A percentile compares a stretch with the other conserved stretches of the same genome.
phyloP scores from a whole-genome alignment of 257 asterid genomes.

The Penstemon eatonii region DNA sequence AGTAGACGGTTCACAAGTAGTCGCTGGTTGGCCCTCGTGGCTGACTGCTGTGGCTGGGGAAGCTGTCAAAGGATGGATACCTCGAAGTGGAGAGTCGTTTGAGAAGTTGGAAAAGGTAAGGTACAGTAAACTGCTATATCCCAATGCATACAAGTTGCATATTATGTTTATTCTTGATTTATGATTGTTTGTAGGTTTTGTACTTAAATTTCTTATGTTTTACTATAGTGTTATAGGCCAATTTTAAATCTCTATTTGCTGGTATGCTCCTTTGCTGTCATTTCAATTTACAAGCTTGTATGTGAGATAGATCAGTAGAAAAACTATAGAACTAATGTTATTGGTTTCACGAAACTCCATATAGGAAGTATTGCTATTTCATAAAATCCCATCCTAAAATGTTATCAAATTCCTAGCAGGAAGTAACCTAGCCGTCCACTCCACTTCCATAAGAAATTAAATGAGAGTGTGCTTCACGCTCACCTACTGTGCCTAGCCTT shows the following conservation, averaged over 20 bases:
- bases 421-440: too few species aligned
- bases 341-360: neutral
- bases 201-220: conserved; percentile 10
- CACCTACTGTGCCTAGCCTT: too few species aligned
- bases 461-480: too few species aligned
- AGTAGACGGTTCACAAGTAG: conserved; percentile 73
- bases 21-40: conserved; percentile 95
- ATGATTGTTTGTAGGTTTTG: neutral
- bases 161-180: neutral
- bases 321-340: conserved; percentile 1
- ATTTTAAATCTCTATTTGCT: neutral
- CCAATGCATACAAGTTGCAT: neutral
- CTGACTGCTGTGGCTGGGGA: conserved; percentile 84
- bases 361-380: too few species aligned
- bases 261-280: neutral
- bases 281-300: neutral
- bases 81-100: conserved; percentile 83
- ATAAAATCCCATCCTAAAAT: too few species aligned
- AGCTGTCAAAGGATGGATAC: conserved; percentile 93
- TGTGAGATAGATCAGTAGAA: conserved; percentile 12
- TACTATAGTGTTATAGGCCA: neutral
- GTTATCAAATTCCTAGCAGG: too few species aligned
- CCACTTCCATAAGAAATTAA: too few species aligned
- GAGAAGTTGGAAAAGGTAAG: conserved; percentile 88
- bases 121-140: conserved; percentile 4